phyloP scores from a whole-genome alignment of 2,329 filamentous ascomycete species.

The Cylindrodendrum hubeiense region DNA sequence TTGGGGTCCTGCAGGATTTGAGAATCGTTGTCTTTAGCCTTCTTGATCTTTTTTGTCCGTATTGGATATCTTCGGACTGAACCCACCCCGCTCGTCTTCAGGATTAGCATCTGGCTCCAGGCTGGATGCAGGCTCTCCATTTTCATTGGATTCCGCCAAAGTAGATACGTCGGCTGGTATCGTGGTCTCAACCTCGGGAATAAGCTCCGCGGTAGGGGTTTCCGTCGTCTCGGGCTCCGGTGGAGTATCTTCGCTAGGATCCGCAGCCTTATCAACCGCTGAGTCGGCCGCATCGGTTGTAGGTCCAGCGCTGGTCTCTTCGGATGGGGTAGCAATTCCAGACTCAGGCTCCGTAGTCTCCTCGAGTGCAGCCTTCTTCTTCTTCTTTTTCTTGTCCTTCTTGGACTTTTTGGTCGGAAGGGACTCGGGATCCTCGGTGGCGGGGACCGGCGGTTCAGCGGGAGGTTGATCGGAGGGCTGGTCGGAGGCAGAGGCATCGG shows the following conservation, averaged over 20 bases:
- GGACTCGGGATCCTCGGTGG: conserved; percentile 38
- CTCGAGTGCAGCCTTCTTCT: conserved; percentile 44
- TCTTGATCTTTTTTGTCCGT: conserved; percentile 50
- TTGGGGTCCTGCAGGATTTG: conserved; percentile 46
- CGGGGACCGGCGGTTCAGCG: conserved; percentile 24
- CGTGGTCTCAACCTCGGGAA: conserved; percentile 27
- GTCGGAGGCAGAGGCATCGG: conserved; percentile 19
- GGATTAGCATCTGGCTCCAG: conserved; percentile 43
- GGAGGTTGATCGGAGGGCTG: conserved; percentile 27
- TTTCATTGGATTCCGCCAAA: conserved; percentile 30
- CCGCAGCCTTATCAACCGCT: conserved; percentile 21
- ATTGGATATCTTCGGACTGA: conserved; percentile 44
- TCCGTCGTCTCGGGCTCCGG: conserved; percentile 34
- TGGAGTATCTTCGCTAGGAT: conserved; percentile 28
- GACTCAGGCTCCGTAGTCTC: conserved; percentile 35
- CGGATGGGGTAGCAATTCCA: conserved; percentile 27
- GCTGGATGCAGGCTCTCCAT: conserved; percentile 36
- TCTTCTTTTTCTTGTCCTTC: conserved; percentile 52
- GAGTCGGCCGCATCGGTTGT: conserved; percentile 25
- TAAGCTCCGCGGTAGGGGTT: conserved; percentile 10
- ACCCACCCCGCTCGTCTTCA: conserved; percentile 48
- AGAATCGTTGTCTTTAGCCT: conserved; percentile 48
- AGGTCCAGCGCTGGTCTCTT: conserved; percentile 27
- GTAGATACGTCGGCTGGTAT: conserved; percentile 17
- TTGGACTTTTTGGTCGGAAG: conserved; percentile 46